These are phyloP conservation scores for Ascochyta rabiei DNA, from an alignment of 2,329 filamentous ascomycete genomes.

Conservation along the genomic window DNA sequence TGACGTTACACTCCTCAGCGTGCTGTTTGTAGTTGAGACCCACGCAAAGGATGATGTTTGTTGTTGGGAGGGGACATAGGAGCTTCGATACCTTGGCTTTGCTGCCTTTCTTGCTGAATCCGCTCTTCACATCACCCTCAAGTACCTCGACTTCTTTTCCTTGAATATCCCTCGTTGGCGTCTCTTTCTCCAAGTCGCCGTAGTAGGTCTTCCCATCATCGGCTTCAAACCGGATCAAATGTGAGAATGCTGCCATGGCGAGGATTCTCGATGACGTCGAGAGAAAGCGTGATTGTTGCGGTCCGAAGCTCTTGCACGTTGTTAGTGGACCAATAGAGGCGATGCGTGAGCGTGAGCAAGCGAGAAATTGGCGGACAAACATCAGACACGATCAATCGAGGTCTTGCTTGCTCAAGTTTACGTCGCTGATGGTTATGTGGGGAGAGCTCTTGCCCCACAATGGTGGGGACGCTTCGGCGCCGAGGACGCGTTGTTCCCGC, in stretches of 20 bases:
- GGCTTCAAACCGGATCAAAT: conserved; percentile 42
- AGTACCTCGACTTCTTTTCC: conserved; percentile 40
- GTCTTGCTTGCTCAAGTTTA: conserved; percentile 5
- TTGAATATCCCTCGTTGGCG: conserved; percentile 37
- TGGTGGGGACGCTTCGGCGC: background rate
- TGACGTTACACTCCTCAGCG: conserved; percentile 41
- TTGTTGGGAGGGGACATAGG: conserved; percentile 34
- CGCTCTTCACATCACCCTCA: conserved; percentile 35
- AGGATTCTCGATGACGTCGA: conserved; percentile 3
- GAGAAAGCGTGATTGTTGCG: background rate
- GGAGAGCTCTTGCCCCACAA: conserved; percentile 13
- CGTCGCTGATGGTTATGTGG: conserved; percentile 4
- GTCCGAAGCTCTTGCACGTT: background rate
- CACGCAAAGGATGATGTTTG: conserved; percentile 43
- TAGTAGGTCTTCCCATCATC: conserved; percentile 39
- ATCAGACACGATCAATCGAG: background rate
- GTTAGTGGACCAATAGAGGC: background rate
- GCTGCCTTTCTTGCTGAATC: conserved; percentile 37
- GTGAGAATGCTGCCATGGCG: conserved; percentile 37
- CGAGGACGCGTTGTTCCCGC: too few species aligned
- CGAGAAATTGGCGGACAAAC: background rate
- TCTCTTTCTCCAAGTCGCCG: conserved; percentile 40
- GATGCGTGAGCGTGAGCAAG: conserved; percentile 1
- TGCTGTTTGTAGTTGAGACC: conserved; percentile 46
- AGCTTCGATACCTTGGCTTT: conserved; percentile 40